Conservation (phyloP, 352 stramenopile genomes). For the Pythium periplocum region DNA sequence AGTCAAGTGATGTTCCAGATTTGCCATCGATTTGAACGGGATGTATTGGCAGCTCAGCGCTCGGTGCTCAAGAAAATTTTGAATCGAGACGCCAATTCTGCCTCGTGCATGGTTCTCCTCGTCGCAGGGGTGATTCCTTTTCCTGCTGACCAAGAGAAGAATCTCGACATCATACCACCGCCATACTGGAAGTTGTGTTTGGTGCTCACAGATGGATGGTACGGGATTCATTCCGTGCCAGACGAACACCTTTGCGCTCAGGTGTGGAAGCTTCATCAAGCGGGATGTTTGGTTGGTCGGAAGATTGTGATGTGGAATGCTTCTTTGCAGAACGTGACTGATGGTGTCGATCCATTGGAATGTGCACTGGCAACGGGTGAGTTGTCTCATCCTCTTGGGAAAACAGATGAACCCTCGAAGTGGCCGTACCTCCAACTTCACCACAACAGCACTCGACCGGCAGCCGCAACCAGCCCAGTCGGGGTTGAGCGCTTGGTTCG, state of each 20-base stretch:
- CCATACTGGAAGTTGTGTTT: slow-evolving; percentile 49
- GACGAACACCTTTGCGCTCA: slow-evolving; percentile 31
- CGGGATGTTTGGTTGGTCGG: slow-evolving; percentile 35
- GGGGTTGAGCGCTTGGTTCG: slow-evolving; percentile 37
- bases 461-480: slow-evolving; percentile 30
- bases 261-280: slow-evolving; percentile 42
- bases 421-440: slow-evolving; percentile 62
- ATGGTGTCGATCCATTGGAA: slow-evolving; percentile 66
- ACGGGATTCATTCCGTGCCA: slow-evolving; percentile 55
- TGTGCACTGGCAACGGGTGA: slow-evolving; percentile 35
- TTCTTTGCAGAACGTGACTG: slow-evolving; percentile 46
- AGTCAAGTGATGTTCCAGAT: slow-evolving; percentile 58
- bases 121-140: slow-evolving; percentile 49
- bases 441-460: slow-evolving; percentile 64
- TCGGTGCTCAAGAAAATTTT: slow-evolving; percentile 69
- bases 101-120: slow-evolving; percentile 63
- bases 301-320: slow-evolving; percentile 73
- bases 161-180: slow-evolving; percentile 34
- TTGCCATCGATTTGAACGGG: slow-evolving; percentile 39
- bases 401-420: slow-evolving; percentile 37
- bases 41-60: slow-evolving; percentile 41
- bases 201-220: slow-evolving; percentile 73
- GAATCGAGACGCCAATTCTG: slow-evolving; percentile 51
- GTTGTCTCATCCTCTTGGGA: slow-evolving; percentile 47
- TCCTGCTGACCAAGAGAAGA: slow-evolving; percentile 16